Evolutionary conservation across 495 filamentous ascomycete species (phyloP).

Genomic region (Xylaria bambusicola): DNA sequence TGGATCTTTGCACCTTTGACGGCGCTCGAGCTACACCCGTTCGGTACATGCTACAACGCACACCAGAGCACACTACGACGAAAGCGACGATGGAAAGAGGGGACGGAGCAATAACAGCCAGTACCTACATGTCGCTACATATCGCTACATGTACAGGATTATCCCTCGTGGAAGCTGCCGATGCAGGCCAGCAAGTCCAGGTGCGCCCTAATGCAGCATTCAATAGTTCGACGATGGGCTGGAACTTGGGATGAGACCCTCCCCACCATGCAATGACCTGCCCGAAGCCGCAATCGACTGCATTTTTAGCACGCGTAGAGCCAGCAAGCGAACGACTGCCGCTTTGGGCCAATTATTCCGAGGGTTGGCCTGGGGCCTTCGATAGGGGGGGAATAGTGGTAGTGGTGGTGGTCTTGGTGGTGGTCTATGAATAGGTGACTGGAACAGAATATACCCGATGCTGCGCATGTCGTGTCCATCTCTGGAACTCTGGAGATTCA

Average conservation of each 20-base stretch:
- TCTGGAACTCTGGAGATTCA: too few relatives aligned
- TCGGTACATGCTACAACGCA: conserved; percentile 4
- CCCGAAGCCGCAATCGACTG: conserved; percentile 15
- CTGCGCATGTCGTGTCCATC: too few relatives aligned
- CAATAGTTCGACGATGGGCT: conserved; percentile 22
- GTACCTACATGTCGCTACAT: neutral
- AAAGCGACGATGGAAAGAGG: conserved; percentile 18
- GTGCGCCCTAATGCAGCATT: conserved; percentile 22
- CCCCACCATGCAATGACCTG: conserved; percentile 16
- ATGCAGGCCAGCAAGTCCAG: conserved; percentile 21
- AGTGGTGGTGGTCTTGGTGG: too few relatives aligned
- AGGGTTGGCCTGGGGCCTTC: neutral
- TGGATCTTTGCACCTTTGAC: neutral
- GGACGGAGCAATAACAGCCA: conserved; percentile 16
- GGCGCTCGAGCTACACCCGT: conserved; percentile 14
- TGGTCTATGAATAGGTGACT: conserved; percentile 10
- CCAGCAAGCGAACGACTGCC: conserved; percentile 12
- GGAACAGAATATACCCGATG: too few relatives aligned
- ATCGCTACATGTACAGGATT: neutral
- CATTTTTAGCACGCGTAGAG: conserved; percentile 16
- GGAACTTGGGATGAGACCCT: conserved; percentile 19
- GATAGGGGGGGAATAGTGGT: too few relatives aligned
- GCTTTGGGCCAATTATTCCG: conserved; percentile 8
- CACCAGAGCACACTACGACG: conserved; percentile 10
- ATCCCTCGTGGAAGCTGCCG: conserved; percentile 20